Conservation (phyloP, 139 green algal genomes). For the Chlorella ohadii region DNA sequence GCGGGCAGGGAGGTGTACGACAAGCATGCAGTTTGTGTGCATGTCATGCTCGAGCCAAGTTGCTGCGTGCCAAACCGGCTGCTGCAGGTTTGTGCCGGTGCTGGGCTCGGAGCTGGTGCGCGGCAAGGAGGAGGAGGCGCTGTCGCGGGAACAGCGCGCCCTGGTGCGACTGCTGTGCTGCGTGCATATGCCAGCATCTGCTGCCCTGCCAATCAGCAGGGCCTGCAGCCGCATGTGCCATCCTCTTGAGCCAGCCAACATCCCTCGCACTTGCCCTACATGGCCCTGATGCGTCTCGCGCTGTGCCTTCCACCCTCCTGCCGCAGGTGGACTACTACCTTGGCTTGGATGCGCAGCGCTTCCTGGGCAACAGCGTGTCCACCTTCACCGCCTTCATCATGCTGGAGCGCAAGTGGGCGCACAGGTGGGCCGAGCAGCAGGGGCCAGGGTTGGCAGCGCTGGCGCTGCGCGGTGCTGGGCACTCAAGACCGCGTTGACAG, state of each 20-base stretch:
- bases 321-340: slow-evolving; percentile 32
- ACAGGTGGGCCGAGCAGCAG: not conserved
- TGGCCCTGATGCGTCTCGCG: no score
- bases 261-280: no score
- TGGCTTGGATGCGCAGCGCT: slow-evolving; percentile 1
- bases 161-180: not conserved
- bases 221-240: no score
- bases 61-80: no score
- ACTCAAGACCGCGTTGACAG: not conserved
- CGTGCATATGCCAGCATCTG: no score
- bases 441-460: not conserved
- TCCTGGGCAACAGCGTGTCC: slow-evolving; percentile 36
- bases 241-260: no score
- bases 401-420: slow-evolving; percentile 4
- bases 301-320: not conserved
- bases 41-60: no score
- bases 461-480: not conserved
- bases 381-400: slow-evolving; percentile 39
- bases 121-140: not conserved
- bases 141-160: slow-evolving; percentile 15
- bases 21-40: no score
- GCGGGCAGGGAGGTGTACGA: no score
- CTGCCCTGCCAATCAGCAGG: no score
- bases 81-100: not conserved
- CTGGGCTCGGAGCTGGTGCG: slow-evolving; percentile 6